These are phyloP conservation scores for Gracilaria domingensis DNA, from an alignment of 23 red algal genomes.

Conservation along the genomic window DNA sequence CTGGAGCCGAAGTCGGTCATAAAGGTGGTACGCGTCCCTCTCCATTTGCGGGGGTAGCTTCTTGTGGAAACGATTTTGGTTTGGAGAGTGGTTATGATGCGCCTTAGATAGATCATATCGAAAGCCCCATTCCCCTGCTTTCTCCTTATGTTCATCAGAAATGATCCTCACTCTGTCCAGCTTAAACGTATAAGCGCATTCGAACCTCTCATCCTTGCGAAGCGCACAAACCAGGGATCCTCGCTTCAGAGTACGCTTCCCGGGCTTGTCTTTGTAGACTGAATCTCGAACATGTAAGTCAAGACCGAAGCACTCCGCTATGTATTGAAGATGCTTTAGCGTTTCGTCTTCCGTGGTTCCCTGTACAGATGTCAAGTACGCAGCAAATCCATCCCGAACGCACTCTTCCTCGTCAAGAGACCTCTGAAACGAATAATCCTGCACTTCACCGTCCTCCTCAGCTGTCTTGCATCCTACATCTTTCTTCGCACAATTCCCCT, in stretches of 20 bases:
- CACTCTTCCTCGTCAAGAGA: background rate
- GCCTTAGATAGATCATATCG: background rate
- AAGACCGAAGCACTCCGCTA: background rate
- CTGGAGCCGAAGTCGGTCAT: conserved; percentile 1
- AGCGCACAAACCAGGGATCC: background rate
- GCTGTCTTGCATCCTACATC: background rate
- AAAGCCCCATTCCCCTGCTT: background rate
- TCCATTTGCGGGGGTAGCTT: conserved; percentile 3
- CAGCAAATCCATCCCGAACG: background rate
- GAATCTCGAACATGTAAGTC: background rate
- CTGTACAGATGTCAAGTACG: background rate
- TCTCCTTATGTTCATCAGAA: too few species aligned
- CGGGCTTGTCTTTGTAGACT: background rate
- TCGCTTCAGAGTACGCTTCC: background rate
- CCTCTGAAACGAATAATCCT: too few species aligned
- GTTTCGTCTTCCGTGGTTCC: background rate
- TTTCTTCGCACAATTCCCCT: background rate
- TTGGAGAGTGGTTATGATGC: conserved; percentile 10
- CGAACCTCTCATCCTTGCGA: background rate
- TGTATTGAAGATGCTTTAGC: conserved; percentile 8
- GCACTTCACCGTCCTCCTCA: background rate
- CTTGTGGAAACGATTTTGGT: background rate
- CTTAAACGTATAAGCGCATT: background rate
- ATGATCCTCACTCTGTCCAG: background rate
- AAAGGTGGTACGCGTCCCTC: background rate